Evolutionary conservation across 192 early-diverging fungal genomes (phyloP).

Genomic region (Mortierella antarctica): DNA sequence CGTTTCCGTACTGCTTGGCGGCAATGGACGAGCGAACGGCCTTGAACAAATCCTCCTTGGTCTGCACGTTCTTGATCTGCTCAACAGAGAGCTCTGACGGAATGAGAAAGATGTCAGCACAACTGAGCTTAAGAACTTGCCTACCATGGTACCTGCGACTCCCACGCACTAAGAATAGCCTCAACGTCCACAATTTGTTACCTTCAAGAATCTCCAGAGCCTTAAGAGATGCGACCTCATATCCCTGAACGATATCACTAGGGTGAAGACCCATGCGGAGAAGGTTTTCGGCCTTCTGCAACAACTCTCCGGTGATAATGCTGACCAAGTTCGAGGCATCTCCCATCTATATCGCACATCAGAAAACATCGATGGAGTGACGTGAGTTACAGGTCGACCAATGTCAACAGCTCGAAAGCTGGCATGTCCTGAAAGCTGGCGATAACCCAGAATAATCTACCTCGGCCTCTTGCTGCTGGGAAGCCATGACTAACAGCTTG

Average conservation of each 20-base stretch:
- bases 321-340: slow-evolving; percentile 97
- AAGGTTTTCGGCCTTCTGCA: slow-evolving; percentile 93
- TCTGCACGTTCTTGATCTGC: slow-evolving; percentile 62
- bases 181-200: slow-evolving; percentile 25
- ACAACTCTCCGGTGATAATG: slow-evolving; percentile 93
- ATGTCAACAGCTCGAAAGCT: too few species aligned
- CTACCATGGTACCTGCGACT: too few species aligned
- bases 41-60: slow-evolving; percentile 74
- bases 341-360: slow-evolving; percentile 71
- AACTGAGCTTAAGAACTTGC: not conserved
- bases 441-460: slow-evolving; percentile 39
- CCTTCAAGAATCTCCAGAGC: slow-evolving; percentile 85
- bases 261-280: slow-evolving; percentile 96
- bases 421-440: not conserved
- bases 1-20: slow-evolving; percentile 97
- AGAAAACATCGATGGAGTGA: not conserved
- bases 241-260: slow-evolving; percentile 94
- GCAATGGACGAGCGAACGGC: slow-evolving; percentile 84
- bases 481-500: slow-evolving; percentile 94
- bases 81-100: slow-evolving; percentile 74
- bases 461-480: slow-evolving; percentile 97
- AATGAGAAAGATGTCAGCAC: not conserved
- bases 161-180: too few species aligned
- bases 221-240: slow-evolving; percentile 86
- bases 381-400: not conserved